A percentile compares a stretch with the other conserved stretches of the same genome.
phyloP scores from a whole-genome alignment of 2,329 filamentous ascomycete genomes.

The Aspergillus sp. region DNA sequence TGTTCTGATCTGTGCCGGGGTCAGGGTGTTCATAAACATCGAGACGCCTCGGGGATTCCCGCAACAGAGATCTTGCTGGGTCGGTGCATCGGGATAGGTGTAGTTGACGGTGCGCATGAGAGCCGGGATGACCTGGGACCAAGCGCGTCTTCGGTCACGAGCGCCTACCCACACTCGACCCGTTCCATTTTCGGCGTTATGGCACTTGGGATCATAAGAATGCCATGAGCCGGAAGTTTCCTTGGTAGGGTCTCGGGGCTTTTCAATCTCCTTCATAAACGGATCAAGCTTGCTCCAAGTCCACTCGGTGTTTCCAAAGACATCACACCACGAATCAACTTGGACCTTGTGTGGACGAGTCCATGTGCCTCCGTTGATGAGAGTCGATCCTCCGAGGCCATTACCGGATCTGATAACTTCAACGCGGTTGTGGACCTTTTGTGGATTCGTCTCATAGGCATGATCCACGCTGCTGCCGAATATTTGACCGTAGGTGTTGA shows the following conservation, averaged over 20 bases:
- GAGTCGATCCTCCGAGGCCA: constrained; percentile 23
- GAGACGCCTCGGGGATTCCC: constrained; percentile 23
- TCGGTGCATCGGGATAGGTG: constrained; percentile 7
- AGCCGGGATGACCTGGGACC: constrained; percentile 15
- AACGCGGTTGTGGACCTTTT: constrained; percentile 15
- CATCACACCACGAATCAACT: constrained; percentile 21
- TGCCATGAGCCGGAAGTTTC: constrained; percentile 1
- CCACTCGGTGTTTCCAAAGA: constrained; percentile 41
- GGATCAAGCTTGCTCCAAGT: constrained; percentile 40
- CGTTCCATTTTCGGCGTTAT: constrained; percentile 15
- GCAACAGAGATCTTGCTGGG: constrained; percentile 16
- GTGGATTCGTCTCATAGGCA: constrained; percentile 10
- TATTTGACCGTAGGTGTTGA: constrained; percentile 21
- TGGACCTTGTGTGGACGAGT: constrained; percentile 21
- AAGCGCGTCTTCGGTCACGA: constrained; percentile 14
- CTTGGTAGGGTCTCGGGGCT: constrained; percentile 9
- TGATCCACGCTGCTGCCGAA: constrained; percentile 20
- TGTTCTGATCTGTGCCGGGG: constrained; percentile 17
- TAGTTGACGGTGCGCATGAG: constrained; percentile 15
- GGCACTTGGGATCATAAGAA: too few species aligned
- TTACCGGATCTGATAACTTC: constrained; percentile 17
- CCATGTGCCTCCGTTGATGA: constrained; percentile 24
- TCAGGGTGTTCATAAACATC: constrained; percentile 21
- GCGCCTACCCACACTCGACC: constrained; percentile 15
- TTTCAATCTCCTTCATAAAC: constrained; percentile 42